A percentile compares a stretch with the other conserved stretches of the same genome.
Conservation (phyloP, 2,329 filamentous ascomycete species). For the Grosmannia serpens region DNA sequence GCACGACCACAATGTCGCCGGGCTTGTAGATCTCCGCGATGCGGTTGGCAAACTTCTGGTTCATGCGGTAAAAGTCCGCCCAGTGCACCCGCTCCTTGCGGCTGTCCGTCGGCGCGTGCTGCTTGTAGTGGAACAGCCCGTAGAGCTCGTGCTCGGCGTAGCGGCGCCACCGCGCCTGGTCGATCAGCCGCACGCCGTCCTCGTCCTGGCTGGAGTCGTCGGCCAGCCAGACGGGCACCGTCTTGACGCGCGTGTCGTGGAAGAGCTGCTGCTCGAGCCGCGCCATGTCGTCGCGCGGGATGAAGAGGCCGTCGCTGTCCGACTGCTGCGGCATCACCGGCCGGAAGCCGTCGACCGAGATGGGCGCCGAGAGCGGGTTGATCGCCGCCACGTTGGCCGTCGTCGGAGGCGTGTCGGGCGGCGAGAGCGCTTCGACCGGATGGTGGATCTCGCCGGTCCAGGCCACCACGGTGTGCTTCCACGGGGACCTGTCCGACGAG, state of each 20-base stretch:
- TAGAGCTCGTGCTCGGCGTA: slow-evolving; percentile 90
- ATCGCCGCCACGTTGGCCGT: slow-evolving; percentile 43
- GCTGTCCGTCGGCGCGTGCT: slow-evolving; percentile 80
- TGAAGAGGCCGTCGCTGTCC: slow-evolving; percentile 55
- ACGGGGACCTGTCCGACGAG: slow-evolving; percentile 69
- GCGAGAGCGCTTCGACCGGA: slow-evolving; percentile 30
- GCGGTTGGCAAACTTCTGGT: slow-evolving; percentile 80
- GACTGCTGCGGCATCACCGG: slow-evolving; percentile 39
- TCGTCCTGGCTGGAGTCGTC: slow-evolving; percentile 54
- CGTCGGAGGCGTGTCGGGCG: slow-evolving; percentile 35
- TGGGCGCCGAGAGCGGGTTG: slow-evolving; percentile 68
- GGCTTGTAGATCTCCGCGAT: slow-evolving; percentile 85
- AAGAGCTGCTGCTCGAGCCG: slow-evolving; percentile 64
- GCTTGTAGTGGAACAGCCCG: slow-evolving; percentile 91
- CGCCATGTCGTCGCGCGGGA: slow-evolving; percentile 58
- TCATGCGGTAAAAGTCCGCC: slow-evolving; percentile 89
- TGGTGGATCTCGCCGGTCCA: slow-evolving; percentile 84
- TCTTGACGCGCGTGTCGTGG: slow-evolving; percentile 63
- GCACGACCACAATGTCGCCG: slow-evolving; percentile 83
- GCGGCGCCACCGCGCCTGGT: slow-evolving; percentile 76
- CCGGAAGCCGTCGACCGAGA: slow-evolving; percentile 63
- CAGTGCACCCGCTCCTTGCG: slow-evolving; percentile 71
- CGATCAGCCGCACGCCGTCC: slow-evolving; percentile 62
- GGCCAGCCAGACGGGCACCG: slow-evolving; percentile 79
- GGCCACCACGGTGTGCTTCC: slow-evolving; percentile 86